Evolutionary conservation across 192 early-diverging fungal species (phyloP), one percentile per base, ranked within the genome.

Genomic region (Pecoramyces ruminantium): DNA sequence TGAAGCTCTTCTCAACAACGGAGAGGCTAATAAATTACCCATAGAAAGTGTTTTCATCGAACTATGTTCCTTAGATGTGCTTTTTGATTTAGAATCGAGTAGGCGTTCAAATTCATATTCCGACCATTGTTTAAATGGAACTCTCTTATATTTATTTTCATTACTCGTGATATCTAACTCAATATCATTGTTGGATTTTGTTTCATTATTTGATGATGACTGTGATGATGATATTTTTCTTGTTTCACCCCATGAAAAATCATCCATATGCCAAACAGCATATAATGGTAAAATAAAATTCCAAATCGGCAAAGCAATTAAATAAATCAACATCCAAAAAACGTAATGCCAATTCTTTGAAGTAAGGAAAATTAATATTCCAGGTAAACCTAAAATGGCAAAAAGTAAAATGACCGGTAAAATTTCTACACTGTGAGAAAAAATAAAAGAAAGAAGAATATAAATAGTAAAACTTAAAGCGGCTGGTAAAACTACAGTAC

Each of bases 201-300:
- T n/a, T n/a, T n/a, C n/a, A n/a, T n/a, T n/a, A n/a, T 34, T 11
- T 34, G 30, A 34, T 34, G 30, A 34, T 6, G 11, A 34, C 30
- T 34, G 4, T 6, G 16, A 5, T 17, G 42, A 21, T 4, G 42
- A 21, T 21, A 51, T 51, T 21, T 51, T 51, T 51, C 42, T 51
- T 29, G 97, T 99, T 85, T 96, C 96, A 80, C 96, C 97, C 97
- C 97, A 99, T 21, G 95, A 96, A 83, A 99, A 99, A 83, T 99
- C 96, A 84, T 99, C 97, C 85, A 98, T 96, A 88, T 96, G 95
- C 97, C 97, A 99, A 90, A 97, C 97, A 29, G 97, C 88, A 86
- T 99, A 99, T 4, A 87, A 78, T 17, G 88, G 86, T 28, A 88
- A 30, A 80, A 85, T 88, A 80, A 88, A 87, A 14, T 92, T 92